phyloP scores from a whole-genome alignment of 2,329 filamentous ascomycete species.

The Dryadomyces quercivorus region DNA sequence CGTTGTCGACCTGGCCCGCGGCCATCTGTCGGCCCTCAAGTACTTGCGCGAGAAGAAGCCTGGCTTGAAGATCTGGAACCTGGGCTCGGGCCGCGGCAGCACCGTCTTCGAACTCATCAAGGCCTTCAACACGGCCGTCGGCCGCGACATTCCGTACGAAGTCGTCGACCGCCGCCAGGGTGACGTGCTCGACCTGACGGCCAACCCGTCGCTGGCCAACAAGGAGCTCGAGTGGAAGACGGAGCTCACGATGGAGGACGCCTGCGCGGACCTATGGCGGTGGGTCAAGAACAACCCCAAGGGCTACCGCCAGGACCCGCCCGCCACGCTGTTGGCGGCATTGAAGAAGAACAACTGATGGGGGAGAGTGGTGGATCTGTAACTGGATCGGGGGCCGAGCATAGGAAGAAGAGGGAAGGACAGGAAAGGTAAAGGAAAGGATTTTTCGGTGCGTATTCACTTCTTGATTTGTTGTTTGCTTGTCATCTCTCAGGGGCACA shows the following conservation, averaged over 20 bases:
- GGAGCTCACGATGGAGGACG: constrained; percentile 78
- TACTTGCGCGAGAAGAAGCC: constrained; percentile 75
- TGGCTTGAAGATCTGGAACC: constrained; percentile 89
- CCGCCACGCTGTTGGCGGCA: constrained; percentile 61
- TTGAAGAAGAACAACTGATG: constrained; percentile 20
- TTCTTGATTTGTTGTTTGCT: too few species aligned
- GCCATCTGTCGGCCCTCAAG: constrained; percentile 81
- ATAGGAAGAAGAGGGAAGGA: neutral
- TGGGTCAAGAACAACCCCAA: constrained; percentile 97
- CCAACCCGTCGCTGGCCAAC: constrained; percentile 79
- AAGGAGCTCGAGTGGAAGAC: constrained; percentile 88
- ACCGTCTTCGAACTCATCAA: constrained; percentile 98
- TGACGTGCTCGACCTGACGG: constrained; percentile 89
- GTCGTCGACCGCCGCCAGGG: constrained; percentile 72
- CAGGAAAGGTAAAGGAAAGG: neutral
- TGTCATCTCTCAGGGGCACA: too few species aligned
- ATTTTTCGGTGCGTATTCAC: too few species aligned
- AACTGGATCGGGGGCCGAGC: too few species aligned
- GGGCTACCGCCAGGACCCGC: constrained; percentile 88
- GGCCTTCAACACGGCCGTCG: constrained; percentile 79
- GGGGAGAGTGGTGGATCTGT: too few species aligned
- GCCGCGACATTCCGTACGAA: constrained; percentile 75
- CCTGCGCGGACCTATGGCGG: constrained; percentile 87
- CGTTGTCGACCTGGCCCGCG: constrained; percentile 77
- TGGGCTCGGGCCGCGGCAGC: constrained; percentile 87